Evolutionary conservation across 148 eudicot genomes (phyloP).

Genomic region (Spergularia bocconei): DNA sequence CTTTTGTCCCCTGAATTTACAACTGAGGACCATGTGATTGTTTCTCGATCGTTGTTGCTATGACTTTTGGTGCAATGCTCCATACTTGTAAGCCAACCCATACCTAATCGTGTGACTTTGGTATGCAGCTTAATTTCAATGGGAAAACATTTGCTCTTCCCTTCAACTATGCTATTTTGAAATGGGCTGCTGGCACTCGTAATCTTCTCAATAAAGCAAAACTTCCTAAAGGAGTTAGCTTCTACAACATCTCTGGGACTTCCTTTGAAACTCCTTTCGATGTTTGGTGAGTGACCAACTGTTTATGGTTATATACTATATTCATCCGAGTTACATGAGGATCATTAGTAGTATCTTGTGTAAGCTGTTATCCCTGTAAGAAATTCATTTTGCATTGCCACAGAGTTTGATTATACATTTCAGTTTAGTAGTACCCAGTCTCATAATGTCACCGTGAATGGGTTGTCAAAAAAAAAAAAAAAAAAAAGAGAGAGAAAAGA

Average conservation of each 20-base stretch:
- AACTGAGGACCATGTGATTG: background rate
- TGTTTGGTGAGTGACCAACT: conserved; percentile 61
- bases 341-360: background rate
- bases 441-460: no score
- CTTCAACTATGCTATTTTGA: conserved; percentile 65
- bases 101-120: background rate
- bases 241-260: conserved; percentile 84
- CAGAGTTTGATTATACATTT: background rate
- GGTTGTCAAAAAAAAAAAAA: no score
- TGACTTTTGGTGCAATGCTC: no score
- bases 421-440: no score
- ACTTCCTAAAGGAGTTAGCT: conserved; percentile 64
- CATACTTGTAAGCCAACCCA: background rate
- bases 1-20: background rate
- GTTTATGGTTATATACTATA: background rate
- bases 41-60: background rate
- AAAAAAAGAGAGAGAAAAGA: no score
- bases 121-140: conserved; percentile 55
- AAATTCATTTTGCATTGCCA: no score
- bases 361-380: conserved; percentile 2
- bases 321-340: background rate
- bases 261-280: conserved; percentile 88
- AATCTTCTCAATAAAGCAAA: conserved; percentile 54
- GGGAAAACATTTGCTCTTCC: conserved; percentile 76
- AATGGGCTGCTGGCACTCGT: conserved; percentile 83